Evolutionary conservation across 2,329 filamentous ascomycete species (phyloP), one percentile per base, ranked within the genome.

Genomic region (Ramichloridium luteum): DNA sequence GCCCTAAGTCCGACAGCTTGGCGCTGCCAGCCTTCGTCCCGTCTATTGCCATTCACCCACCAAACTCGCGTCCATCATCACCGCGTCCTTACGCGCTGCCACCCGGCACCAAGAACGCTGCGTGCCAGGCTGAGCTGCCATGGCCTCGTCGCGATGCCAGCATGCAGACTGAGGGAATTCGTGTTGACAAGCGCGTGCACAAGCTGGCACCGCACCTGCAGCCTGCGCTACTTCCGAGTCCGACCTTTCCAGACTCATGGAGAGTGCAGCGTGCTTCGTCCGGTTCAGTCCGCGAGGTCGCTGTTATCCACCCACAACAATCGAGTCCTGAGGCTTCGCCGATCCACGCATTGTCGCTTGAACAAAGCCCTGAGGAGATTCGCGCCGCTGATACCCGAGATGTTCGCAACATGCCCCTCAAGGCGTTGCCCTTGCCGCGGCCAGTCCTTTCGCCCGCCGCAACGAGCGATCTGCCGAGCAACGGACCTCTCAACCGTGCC

Each of bases 151-250:
- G 60, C 25, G 77, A 68, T 34, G 65, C 59, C 27, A 74, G 70
- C 2, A 68, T 86, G 36, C 90, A 98, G 61, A 98, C 90, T 0
- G 86, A 96, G 45, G 81, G 83, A 37, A 94, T 96, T 36, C 73
- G 82, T 34, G 72, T 92, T 4, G 86, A 93, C 50, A 73, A 74
- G 59, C 73, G 85, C 38, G 62, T 83, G 27, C 72, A 79, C 38
- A 77, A 75, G 43, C 65, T 93, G 15, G 83, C 84, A 10, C 63
- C 74, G 2, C 80, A 90, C 50, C 67, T 93, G 18, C 74, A 85
- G 34, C 84, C 85, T 1, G 88, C 82, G 1, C 80, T 93, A 38
- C 61, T 61, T n/a, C 69, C 68, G 31, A 58, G 65, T 35, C 62
- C 65, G 20, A 53, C 57, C 6, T 60, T 60, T 17, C 34, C 37